Evolutionary conservation across 2,329 filamentous ascomycete genomes (phyloP).

Genomic region (Colletotrichum orchidophilum): DNA sequence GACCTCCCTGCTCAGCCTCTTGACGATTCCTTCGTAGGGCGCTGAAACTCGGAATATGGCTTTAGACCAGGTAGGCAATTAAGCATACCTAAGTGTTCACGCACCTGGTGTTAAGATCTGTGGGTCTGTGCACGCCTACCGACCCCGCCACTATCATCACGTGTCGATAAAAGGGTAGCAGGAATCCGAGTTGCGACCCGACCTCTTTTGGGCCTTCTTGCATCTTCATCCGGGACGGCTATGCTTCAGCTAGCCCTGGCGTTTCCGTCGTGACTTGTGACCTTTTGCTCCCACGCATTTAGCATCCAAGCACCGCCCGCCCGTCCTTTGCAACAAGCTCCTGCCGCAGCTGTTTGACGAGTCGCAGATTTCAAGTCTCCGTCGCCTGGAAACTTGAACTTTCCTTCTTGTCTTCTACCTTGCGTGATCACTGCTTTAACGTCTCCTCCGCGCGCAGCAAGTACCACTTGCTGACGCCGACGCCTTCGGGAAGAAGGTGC

Average conservation of each 20-base stretch:
- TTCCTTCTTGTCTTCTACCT: constrained; percentile 14
- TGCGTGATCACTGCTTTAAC: constrained; percentile 16
- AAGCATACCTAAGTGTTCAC: background rate
- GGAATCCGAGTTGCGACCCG: constrained; percentile 21
- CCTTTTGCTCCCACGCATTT: constrained; percentile 8
- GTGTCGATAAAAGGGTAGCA: constrained; percentile 8
- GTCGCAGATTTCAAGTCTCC: constrained; percentile 19
- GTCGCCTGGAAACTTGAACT: constrained; percentile 11
- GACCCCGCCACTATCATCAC: constrained; percentile 19
- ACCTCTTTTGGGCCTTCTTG: constrained; percentile 18
- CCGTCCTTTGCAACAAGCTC: constrained; percentile 15
- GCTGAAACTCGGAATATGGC: background rate
- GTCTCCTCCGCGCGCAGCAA: constrained; percentile 15
- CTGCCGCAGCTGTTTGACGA: constrained; percentile 22
- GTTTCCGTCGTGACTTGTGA: constrained; percentile 12
- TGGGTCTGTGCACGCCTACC: background rate
- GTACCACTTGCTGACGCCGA: constrained; percentile 21
- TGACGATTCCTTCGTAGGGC: background rate
- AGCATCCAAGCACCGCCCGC: constrained; percentile 18
- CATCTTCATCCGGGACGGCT: background rate
- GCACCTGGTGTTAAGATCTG: background rate
- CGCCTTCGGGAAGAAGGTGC: constrained; percentile 5
- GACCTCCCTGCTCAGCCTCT: background rate
- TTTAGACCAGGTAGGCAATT: background rate
- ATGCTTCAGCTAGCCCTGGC: constrained; percentile 3